Conservation (phyloP, 2,329 filamentous ascomycete species). For the Botrytis fabae region DNA sequence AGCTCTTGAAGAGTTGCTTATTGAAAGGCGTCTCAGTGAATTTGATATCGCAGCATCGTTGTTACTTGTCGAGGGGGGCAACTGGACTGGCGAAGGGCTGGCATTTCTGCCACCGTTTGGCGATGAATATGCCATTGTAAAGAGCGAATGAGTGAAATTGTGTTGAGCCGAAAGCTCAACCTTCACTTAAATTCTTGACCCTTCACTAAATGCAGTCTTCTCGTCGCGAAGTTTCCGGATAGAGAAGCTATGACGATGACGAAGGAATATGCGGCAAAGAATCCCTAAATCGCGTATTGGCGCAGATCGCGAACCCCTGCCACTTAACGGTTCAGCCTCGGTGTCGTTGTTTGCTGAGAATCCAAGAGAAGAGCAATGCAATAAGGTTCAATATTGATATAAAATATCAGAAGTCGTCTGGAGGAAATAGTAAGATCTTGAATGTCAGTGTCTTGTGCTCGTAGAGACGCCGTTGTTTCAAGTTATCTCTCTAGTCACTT, state of each 20-base stretch:
- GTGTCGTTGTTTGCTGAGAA: not conserved
- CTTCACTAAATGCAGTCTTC: slow-evolving; percentile 12
- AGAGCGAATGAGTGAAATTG: not conserved
- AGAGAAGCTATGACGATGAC: slow-evolving; percentile 22
- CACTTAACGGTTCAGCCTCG: slow-evolving; percentile 9
- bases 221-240: slow-evolving; percentile 2
- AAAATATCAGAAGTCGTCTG: not conserved
- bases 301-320: slow-evolving; percentile 14
- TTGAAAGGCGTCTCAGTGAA: slow-evolving; percentile 48
- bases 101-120: slow-evolving; percentile 26
- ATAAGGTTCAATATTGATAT: not conserved
- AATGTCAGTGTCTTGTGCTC: not conserved
- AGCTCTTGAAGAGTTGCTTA: slow-evolving; percentile 29
- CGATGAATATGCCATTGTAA: slow-evolving; percentile 24
- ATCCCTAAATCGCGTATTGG: slow-evolving; percentile 1
- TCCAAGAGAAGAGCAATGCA: not conserved
- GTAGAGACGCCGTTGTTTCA: slow-evolving; percentile 9
- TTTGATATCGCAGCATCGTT: slow-evolving; percentile 28
- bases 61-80: slow-evolving; percentile 31
- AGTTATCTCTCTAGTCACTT: not conserved
- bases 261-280: slow-evolving; percentile 9
- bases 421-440: not conserved
- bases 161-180: slow-evolving; percentile 20
- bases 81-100: slow-evolving; percentile 21
- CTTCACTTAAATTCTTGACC: slow-evolving; percentile 12